Conservation (phyloP, 2,329 filamentous ascomycete genomes). For the Arthrobotrys pseudoclavata region DNA sequence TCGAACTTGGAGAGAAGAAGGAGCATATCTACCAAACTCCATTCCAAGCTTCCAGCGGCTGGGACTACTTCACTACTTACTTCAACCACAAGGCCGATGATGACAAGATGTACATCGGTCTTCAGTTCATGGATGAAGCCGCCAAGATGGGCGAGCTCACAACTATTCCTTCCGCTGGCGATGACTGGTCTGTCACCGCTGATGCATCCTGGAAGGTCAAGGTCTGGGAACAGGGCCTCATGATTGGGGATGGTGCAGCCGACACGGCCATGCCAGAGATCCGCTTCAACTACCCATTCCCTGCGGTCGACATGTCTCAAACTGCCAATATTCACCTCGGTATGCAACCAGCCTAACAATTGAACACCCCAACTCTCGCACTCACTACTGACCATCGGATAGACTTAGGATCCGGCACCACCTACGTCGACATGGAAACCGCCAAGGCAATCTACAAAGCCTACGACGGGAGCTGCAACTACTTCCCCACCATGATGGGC, state of each 20-base stretch:
- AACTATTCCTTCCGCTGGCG: neutral
- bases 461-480: conserved; percentile 41
- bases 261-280: neutral
- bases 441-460: conserved; percentile 36
- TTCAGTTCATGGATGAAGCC: conserved; percentile 27
- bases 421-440: conserved; percentile 40
- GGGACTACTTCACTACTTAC: conserved; percentile 50
- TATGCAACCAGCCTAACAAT: conserved; percentile 7
- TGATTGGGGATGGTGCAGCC: neutral
- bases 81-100: conserved; percentile 32
- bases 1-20: neutral
- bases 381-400: neutral
- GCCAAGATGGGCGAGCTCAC: neutral
- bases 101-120: conserved; percentile 35
- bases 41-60: conserved; percentile 18
- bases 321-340: conserved; percentile 34
- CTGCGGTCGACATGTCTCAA: conserved; percentile 18
- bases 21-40: conserved; percentile 28
- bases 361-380: neutral
- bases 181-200: conserved; percentile 32
- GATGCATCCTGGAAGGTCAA: conserved; percentile 39
- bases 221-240: conserved; percentile 17
- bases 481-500: neutral
- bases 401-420: conserved; percentile 41
- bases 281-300: conserved; percentile 28